A percentile compares a stretch with the other conserved stretches of the same genome.
phyloP scores from a whole-genome alignment of 2,329 filamentous ascomycete genomes.

The Clarireedia homoeocarpa region DNA sequence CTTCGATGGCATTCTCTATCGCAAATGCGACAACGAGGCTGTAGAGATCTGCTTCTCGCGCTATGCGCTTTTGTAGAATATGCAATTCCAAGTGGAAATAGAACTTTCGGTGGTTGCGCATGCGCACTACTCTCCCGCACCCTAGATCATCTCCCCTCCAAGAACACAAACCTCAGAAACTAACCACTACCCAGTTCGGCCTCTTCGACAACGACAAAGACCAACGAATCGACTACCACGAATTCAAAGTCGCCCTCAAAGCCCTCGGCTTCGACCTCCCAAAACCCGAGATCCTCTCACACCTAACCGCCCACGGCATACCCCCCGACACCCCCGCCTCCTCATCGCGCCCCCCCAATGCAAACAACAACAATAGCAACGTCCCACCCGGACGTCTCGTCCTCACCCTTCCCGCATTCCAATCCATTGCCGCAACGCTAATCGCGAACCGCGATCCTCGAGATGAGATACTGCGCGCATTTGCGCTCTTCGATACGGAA shows the following conservation, averaged over 20 bases:
- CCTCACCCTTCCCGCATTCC: conserved; percentile 65
- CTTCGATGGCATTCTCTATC: too few relatives aligned
- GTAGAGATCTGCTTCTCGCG: too few relatives aligned
- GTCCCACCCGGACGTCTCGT: conserved; percentile 50
- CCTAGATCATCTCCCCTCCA: background rate
- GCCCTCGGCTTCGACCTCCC: conserved; percentile 89
- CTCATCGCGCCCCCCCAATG: conserved; percentile 39
- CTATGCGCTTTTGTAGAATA: too few relatives aligned
- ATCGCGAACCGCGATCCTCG: conserved; percentile 77
- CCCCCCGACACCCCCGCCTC: conserved; percentile 31
- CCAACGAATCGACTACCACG: conserved; percentile 90
- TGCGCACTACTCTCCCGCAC: background rate
- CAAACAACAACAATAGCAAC: conserved; percentile 40
- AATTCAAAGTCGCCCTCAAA: conserved; percentile 93
- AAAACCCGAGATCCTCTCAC: conserved; percentile 73
- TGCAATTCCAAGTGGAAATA: too few relatives aligned
- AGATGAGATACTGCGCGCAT: conserved; percentile 86
- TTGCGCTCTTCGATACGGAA: conserved; percentile 87
- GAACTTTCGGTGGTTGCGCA: too few relatives aligned
- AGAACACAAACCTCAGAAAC: conserved; percentile 2
- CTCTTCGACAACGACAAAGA: conserved; percentile 98
- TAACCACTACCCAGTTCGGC: conserved; percentile 55
- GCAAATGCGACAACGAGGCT: too few relatives aligned
- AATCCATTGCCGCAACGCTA: conserved; percentile 68
- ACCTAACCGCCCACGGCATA: conserved; percentile 75